Percentiles rank a stretch among this genome's conserved stretches.
Conservation (phyloP, 2,329 filamentous ascomycete genomes). For the Talaromyces sp. region DNA sequence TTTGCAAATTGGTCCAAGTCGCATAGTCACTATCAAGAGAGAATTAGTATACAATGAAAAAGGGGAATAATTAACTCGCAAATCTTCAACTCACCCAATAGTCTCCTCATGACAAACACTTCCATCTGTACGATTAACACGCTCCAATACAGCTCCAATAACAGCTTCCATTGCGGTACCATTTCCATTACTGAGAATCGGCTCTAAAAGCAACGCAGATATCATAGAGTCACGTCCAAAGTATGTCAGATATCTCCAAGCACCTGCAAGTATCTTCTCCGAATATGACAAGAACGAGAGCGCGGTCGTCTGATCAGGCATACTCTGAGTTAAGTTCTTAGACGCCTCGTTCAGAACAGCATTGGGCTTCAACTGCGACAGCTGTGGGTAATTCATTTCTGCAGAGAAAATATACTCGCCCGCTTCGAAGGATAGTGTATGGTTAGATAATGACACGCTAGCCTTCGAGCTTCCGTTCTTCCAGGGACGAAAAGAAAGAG, state of each 20-base stretch:
- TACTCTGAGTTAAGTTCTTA: constrained; percentile 48
- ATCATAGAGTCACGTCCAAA: constrained; percentile 70
- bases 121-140: constrained; percentile 62
- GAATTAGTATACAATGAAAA: not conserved
- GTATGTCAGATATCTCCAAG: constrained; percentile 68
- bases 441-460: constrained; percentile 40
- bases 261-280: constrained; percentile 64
- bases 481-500: constrained; percentile 52
- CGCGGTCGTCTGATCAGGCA: constrained; percentile 54
- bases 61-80: too few relatives aligned
- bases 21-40: constrained; percentile 58
- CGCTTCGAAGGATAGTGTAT: constrained; percentile 51
- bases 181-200: constrained; percentile 59
- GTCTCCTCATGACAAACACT: constrained; percentile 67
- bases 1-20: constrained; percentile 60
- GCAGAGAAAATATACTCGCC: constrained; percentile 63
- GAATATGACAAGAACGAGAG: constrained; percentile 67
- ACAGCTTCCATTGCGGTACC: constrained; percentile 63
- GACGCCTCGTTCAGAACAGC: constrained; percentile 56
- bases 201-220: constrained; percentile 59
- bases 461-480: constrained; percentile 31
- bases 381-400: constrained; percentile 64
- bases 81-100: constrained; percentile 48
- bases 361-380: constrained; percentile 55
- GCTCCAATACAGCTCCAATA: constrained; percentile 62